Conservation (phyloP, 805 yeast genomes). For the Pichia scutulata region DNA sequence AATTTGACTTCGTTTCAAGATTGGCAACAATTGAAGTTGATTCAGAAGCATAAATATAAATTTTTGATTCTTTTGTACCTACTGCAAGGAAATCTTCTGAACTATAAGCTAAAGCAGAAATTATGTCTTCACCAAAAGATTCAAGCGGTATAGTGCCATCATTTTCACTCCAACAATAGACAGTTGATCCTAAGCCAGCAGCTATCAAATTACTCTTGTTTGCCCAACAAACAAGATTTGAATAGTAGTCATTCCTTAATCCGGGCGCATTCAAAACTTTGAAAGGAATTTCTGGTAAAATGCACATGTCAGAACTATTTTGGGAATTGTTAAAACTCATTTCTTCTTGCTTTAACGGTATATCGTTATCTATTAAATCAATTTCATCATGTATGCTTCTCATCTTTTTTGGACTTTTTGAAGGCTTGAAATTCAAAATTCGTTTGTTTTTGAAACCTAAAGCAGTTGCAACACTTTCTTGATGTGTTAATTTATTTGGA, state of each 20-base stretch:
- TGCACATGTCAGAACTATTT: constrained; percentile 13
- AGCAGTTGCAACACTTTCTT: constrained; percentile 41
- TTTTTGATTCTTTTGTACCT: constrained; percentile 51
- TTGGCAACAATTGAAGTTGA: constrained; percentile 17
- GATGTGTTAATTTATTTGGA: constrained; percentile 17
- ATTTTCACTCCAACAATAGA: constrained; percentile 55
- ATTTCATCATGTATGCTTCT: background rate
- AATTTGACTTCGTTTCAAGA: constrained; percentile 21
- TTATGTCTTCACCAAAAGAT: constrained; percentile 32
- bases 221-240: constrained; percentile 73
- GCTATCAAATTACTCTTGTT: constrained; percentile 40
- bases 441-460: constrained; percentile 37
- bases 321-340: background rate
- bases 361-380: background rate
- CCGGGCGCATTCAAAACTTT: constrained; percentile 63
- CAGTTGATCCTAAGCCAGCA: constrained; percentile 56
- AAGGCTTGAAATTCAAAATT: constrained; percentile 32
- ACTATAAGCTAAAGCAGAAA: constrained; percentile 56
- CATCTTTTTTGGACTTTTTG: constrained; percentile 11
- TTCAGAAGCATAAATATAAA: constrained; percentile 31
- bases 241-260: constrained; percentile 68
- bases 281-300: constrained; percentile 35
- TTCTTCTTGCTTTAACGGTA: background rate
- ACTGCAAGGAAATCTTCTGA: constrained; percentile 39
- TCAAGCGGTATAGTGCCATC: constrained; percentile 40